Percentiles rank a stretch among this genome's conserved stretches.
These are phyloP conservation scores for Primulina huaijiensis DNA, from an alignment of 257 asterid species.

Conservation along the genomic window DNA sequence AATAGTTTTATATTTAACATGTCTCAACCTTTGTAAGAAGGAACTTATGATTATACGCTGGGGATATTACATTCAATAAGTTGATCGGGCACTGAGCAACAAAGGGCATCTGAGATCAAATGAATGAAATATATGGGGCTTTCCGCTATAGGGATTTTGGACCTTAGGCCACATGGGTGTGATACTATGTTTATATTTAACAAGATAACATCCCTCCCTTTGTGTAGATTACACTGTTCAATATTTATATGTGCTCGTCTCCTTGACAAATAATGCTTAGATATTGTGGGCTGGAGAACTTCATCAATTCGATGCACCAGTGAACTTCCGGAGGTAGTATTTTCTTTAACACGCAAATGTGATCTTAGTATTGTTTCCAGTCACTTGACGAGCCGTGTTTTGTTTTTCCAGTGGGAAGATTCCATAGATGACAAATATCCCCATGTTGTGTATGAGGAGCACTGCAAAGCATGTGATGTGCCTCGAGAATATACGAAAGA, in stretches of 20 bases:
- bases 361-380: conserved; percentile 15
- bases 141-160: neutral
- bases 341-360: conserved; percentile 18
- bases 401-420: conserved; percentile 78
- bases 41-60: neutral
- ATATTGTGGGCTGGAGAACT: conserved; percentile 99
- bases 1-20: neutral
- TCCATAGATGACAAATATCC: conserved; percentile 79
- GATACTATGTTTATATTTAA: neutral
- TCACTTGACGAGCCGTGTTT: conserved; percentile 12
- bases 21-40: neutral
- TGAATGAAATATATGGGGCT: neutral
- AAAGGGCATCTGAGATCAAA: neutral
- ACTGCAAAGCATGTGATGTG: conserved; percentile 71
- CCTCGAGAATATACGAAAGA: conserved; percentile 38
- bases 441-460: conserved; percentile 90
- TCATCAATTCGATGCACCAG: conserved; percentile 85
- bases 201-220: no score
- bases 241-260: conserved; percentile 23
- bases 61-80: neutral
- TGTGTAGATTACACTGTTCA: neutral
- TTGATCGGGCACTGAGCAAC: neutral
- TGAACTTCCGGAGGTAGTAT: conserved; percentile 82
- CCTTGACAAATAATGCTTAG: conserved; percentile 47
- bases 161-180: neutral